These are phyloP conservation scores for Arthrinium phaeospermum DNA, from an alignment of 2,329 filamentous ascomycete species.

Conservation along the genomic window DNA sequence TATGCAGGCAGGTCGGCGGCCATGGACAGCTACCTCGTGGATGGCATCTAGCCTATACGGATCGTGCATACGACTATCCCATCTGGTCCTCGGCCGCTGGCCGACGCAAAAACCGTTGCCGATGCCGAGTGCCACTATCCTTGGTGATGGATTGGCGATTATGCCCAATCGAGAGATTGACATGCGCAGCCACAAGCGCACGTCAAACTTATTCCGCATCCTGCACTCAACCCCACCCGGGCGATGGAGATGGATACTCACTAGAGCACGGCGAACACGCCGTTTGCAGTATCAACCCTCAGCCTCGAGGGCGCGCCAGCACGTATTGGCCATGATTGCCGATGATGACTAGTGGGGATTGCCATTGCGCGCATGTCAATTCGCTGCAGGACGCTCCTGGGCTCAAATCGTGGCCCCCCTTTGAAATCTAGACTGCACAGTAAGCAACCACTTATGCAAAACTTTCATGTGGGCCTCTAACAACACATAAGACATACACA, in stretches of 20 bases:
- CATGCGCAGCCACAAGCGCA: neutral
- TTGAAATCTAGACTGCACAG: neutral
- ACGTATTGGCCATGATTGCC: neutral
- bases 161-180: neutral
- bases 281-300: neutral
- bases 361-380: neutral
- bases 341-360: neutral
- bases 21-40: neutral
- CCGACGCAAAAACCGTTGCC: neutral
- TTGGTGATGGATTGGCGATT: neutral
- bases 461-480: neutral
- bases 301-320: neutral
- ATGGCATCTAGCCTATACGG: neutral
- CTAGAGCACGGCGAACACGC: neutral
- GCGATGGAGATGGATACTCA: neutral
- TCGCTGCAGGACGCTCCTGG: neutral
- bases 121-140: neutral
- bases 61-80: neutral
- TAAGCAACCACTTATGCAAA: conserved; percentile 10
- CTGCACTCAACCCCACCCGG: neutral
- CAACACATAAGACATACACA: neutral
- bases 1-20: neutral
- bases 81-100: neutral
- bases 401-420: neutral
- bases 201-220: neutral